These are phyloP conservation scores for Globisporangium cederbergense DNA, from an alignment of 352 stramenopile genomes.

Conservation along the genomic window DNA sequence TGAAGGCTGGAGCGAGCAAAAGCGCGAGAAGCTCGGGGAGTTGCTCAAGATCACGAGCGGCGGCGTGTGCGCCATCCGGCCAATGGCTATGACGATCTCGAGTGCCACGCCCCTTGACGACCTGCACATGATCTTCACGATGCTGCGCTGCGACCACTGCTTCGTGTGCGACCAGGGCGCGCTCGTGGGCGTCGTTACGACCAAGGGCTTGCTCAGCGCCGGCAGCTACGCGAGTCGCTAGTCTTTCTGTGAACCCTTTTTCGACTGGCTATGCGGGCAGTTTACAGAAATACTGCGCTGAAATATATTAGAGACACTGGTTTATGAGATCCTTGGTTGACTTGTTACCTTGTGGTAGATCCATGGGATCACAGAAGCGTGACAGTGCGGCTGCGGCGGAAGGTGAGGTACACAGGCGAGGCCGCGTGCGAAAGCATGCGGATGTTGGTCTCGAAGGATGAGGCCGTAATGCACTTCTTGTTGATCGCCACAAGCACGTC, in stretches of 20 bases:
- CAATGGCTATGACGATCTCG: constrained; percentile 81
- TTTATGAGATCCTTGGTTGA: background rate
- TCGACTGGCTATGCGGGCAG: background rate
- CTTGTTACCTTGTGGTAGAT: background rate
- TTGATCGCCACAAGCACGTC: constrained; percentile 83
- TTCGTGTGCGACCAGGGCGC: constrained; percentile 86
- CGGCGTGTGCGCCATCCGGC: constrained; percentile 57
- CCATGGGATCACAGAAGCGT: constrained; percentile 44
- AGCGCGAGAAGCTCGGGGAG: constrained; percentile 52
- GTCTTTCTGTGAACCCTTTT: background rate
- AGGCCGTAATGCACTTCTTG: constrained; percentile 85
- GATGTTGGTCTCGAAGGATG: constrained; percentile 86
- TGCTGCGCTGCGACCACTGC: constrained; percentile 85
- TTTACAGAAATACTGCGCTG: constrained; percentile 8
- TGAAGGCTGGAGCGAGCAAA: constrained; percentile 57
- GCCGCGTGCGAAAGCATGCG: constrained; percentile 71
- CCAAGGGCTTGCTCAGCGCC: constrained; percentile 59
- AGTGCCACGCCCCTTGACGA: constrained; percentile 79
- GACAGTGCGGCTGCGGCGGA: constrained; percentile 60
- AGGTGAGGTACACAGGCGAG: constrained; percentile 84
- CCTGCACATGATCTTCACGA: constrained; percentile 90
- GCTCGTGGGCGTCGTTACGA: constrained; percentile 80
- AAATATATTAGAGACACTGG: constrained; percentile 12
- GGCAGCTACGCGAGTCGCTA: constrained; percentile 26
- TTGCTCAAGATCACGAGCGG: constrained; percentile 71